These are phyloP conservation scores for Elsinoe batatas DNA, from an alignment of 2,329 filamentous ascomycete genomes.

Conservation along the genomic window DNA sequence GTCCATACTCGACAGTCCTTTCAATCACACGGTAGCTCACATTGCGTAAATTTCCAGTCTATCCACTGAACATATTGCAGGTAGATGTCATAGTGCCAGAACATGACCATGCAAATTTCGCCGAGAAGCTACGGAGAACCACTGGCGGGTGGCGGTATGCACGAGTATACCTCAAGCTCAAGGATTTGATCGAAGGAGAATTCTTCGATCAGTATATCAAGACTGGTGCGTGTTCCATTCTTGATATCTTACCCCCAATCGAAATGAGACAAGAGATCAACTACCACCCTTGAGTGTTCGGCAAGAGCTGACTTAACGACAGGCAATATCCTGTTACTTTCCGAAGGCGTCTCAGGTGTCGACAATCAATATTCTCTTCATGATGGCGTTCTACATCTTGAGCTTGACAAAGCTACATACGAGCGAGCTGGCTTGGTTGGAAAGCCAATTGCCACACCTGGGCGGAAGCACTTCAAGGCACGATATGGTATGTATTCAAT, in stretches of 20 bases:
- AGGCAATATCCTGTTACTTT: constrained; percentile 78
- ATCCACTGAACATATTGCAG: constrained; percentile 19
- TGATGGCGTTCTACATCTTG: constrained; percentile 64
- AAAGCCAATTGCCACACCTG: constrained; percentile 49
- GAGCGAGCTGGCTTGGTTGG: constrained; percentile 75
- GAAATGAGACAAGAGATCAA: neutral
- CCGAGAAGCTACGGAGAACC: constrained; percentile 39
- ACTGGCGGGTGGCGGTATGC: constrained; percentile 46
- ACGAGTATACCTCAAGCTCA: constrained; percentile 61
- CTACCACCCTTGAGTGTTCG: neutral
- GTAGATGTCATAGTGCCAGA: constrained; percentile 39
- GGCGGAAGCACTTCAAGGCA: constrained; percentile 55
- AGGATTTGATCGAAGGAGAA: constrained; percentile 58
- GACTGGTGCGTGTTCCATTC: constrained; percentile 42
- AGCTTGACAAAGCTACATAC: constrained; percentile 71
- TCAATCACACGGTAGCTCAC: constrained; percentile 51
- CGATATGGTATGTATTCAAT: constrained; percentile 56
- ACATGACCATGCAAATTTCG: neutral
- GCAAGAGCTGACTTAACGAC: neutral
- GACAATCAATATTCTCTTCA: constrained; percentile 64
- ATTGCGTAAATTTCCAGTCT: neutral
- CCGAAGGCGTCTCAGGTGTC: constrained; percentile 59
- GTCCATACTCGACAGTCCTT: constrained; percentile 53
- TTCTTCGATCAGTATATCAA: constrained; percentile 86
- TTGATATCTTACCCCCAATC: too few species aligned